These are phyloP conservation scores for Wallacemonas collosoma DNA, from an alignment of 208 protist genomes.

Conservation along the genomic window DNA sequence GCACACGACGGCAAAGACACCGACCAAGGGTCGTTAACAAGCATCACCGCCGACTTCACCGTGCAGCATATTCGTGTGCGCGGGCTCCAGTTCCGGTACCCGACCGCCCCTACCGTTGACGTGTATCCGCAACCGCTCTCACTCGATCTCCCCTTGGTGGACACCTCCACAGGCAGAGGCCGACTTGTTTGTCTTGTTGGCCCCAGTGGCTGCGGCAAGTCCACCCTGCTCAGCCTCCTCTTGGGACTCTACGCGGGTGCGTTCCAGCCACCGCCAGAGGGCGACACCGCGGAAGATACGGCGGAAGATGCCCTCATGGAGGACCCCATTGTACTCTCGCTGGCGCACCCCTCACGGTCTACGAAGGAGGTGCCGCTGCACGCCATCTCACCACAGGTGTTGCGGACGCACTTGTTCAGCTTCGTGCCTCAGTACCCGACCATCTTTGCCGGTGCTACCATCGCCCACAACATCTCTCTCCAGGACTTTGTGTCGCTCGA, in stretches of 20 bases:
- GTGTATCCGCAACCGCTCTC: slow-evolving; percentile 38
- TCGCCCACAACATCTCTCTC: slow-evolving; percentile 85
- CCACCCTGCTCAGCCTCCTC: slow-evolving; percentile 70
- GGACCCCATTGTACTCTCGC: background rate
- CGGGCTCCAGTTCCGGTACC: slow-evolving; percentile 66
- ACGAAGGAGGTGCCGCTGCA: slow-evolving; percentile 22
- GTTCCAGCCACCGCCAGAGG: background rate
- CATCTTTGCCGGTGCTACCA: slow-evolving; percentile 67
- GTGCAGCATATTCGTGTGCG: slow-evolving; percentile 26
- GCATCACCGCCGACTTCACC: background rate
- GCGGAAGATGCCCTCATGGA: background rate
- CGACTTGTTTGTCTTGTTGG: slow-evolving; percentile 63
- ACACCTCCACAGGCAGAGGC: slow-evolving; percentile 28
- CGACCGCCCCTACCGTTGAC: slow-evolving; percentile 57
- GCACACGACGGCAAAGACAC: background rate
- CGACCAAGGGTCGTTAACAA: background rate
- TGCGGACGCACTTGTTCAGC: slow-evolving; percentile 62
- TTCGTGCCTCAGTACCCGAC: slow-evolving; percentile 73
- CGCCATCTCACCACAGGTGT: slow-evolving; percentile 35
- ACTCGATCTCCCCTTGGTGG: slow-evolving; percentile 18
- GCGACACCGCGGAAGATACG: background rate
- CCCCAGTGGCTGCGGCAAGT: slow-evolving; percentile 75
- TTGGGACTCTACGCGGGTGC: slow-evolving; percentile 50
- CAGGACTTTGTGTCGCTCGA: slow-evolving; percentile 50
- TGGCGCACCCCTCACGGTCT: background rate